Conservation (phyloP, 257 asterid genomes). For the Gynochthodes officinalis region DNA sequence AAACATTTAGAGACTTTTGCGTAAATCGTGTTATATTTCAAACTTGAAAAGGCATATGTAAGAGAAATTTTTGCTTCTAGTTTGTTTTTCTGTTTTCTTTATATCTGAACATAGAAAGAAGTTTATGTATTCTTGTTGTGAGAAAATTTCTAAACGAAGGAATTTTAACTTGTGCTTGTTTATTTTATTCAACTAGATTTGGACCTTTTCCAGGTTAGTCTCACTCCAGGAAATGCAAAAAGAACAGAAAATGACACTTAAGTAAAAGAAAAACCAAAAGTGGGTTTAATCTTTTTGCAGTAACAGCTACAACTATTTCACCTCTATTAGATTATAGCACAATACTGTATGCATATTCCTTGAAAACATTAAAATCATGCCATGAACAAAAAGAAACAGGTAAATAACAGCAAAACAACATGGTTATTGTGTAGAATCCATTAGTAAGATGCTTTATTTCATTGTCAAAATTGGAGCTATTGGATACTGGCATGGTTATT, state of each 20-base stretch:
- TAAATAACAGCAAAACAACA: too few species aligned
- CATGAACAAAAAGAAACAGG: neutral
- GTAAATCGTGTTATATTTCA: neutral
- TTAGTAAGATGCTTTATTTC: neutral
- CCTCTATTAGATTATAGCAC: neutral
- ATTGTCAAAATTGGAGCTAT: neutral
- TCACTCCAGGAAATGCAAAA: neutral
- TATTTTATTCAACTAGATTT: neutral
- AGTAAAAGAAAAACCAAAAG: neutral
- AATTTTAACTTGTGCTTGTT: neutral
- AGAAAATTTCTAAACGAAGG: neutral
- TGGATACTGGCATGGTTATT: neutral
- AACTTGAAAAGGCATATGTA: neutral
- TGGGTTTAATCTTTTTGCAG: neutral
- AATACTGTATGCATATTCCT: neutral
- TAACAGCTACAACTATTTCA: neutral
- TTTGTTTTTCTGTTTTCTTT: neutral
- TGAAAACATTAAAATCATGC: neutral
- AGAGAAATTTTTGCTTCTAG: neutral
- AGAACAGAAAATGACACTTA: neutral
- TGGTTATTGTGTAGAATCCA: neutral
- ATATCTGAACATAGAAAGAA: neutral
- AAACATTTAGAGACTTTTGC: neutral
- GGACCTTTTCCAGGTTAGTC: neutral
- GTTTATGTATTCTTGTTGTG: neutral